Percentiles rank a stretch among this genome's conserved stretches.
Evolutionary conservation across 225 moss, liverwort and hornwort species (phyloP).

Genomic region (Sphagnum tenellum): DNA sequence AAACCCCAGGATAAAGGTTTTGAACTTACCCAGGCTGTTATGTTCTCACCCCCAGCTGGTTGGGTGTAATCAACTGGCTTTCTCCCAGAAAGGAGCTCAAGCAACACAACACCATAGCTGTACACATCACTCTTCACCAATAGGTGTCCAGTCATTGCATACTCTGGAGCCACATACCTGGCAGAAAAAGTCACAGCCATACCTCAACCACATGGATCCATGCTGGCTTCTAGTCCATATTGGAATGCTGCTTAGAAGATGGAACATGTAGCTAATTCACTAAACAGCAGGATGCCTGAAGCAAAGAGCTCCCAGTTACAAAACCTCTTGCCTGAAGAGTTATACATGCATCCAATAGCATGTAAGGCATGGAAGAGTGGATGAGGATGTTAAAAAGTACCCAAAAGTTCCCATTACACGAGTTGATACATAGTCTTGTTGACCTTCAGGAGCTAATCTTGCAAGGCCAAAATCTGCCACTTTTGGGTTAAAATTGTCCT

Average conservation of each 20-base stretch:
- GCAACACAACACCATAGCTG: conserved; percentile 79
- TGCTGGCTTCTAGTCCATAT: no score
- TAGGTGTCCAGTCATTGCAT: conserved; percentile 93
- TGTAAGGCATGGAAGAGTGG: no score
- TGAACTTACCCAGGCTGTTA: conserved; percentile 81
- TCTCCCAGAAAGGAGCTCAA: conserved; percentile 84
- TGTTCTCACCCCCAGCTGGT: conserved; percentile 81
- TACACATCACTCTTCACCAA: conserved; percentile 87
- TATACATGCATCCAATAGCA: no score
- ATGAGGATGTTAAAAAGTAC: conserved; percentile 14
- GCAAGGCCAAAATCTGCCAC: conserved; percentile 95
- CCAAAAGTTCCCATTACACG: conserved; percentile 97
- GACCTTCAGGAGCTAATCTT: conserved; percentile 88
- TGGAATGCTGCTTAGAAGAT: no score
- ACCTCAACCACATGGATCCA: no score
- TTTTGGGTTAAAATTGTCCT: conserved; percentile 81
- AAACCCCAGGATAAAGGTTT: not conserved
- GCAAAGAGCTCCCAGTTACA: no score
- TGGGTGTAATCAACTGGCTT: conserved; percentile 85
- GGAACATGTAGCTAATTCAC: no score
- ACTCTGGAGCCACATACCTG: conserved; percentile 93
- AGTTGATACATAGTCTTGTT: conserved; percentile 83
- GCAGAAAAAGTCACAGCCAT: not conserved
- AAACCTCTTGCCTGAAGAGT: no score
- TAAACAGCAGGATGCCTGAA: no score